Conservation (phyloP, 2,329 filamentous ascomycete species). For the Hymenoscyphus fructigenus region DNA sequence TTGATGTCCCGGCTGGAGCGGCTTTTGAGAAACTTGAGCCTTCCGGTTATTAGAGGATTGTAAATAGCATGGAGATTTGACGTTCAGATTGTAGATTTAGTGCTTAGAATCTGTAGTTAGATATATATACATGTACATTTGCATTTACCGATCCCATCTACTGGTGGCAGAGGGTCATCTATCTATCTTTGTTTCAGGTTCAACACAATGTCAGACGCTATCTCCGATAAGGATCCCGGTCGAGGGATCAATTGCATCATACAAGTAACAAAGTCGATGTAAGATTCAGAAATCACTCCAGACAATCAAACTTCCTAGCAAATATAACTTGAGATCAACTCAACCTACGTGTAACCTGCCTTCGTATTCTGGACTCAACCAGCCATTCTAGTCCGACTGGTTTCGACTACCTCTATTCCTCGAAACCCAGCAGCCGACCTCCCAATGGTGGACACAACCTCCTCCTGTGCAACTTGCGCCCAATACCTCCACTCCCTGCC, state of each 20-base stretch:
- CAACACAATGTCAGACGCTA: neutral
- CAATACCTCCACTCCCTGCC: slow-evolving; percentile 55
- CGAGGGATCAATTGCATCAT: neutral
- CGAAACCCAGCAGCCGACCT: neutral
- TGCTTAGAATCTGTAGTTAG: neutral
- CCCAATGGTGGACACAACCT: neutral
- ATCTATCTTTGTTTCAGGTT: neutral
- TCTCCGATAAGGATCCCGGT: neutral
- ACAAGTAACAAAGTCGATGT: neutral
- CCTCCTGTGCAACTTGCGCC: slow-evolving; percentile 68
- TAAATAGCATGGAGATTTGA: neutral
- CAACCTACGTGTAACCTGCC: neutral
- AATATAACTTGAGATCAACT: neutral
- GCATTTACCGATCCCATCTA: neutral
- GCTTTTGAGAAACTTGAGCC: slow-evolving; percentile 35
- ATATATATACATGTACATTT: neutral
- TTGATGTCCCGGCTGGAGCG: slow-evolving; percentile 41
- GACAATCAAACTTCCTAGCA: neutral
- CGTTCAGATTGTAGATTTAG: neutral
- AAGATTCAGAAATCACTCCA: neutral
- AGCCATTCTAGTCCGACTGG: too few relatives aligned
- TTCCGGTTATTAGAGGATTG: slow-evolving; percentile 32
- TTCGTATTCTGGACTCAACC: too few relatives aligned
- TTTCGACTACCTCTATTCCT: too few relatives aligned
- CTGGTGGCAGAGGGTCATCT: too few relatives aligned